Conservation (phyloP, 768 basidiomycete species). For the Terana coerulea region DNA sequence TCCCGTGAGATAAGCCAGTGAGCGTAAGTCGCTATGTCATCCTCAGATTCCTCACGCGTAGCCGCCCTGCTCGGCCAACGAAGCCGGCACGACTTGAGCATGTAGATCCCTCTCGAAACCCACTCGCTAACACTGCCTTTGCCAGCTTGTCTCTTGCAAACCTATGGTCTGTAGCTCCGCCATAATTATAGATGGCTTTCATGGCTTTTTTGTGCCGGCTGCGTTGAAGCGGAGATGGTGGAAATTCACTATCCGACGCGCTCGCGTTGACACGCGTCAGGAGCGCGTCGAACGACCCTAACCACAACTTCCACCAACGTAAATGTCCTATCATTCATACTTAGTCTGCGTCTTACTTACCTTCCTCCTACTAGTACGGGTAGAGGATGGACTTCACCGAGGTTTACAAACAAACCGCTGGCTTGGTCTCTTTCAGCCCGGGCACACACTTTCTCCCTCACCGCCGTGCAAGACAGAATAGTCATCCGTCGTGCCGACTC, state of each 20-base stretch:
- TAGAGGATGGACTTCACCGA: slow-evolving; percentile 79
- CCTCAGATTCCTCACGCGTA: no score
- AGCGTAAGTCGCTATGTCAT: neutral
- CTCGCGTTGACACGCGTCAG: neutral
- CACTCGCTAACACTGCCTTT: no score
- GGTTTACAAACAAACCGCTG: slow-evolving; percentile 67
- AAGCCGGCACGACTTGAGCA: neutral
- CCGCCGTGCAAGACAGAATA: slow-evolving; percentile 72
- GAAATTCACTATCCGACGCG: no score
- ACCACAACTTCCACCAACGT: neutral
- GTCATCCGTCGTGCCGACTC: slow-evolving; percentile 83
- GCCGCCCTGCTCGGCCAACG: neutral
- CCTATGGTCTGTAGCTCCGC: no score
- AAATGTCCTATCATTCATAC: neutral
- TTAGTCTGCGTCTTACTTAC: neutral
- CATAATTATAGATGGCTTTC: no score
- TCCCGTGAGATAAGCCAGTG: neutral
- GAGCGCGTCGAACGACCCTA: neutral
- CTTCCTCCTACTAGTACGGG: neutral
- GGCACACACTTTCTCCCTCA: slow-evolving; percentile 85
- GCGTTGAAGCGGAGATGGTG: no score
- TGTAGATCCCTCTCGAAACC: no score
- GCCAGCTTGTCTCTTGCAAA: no score
- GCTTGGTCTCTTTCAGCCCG: slow-evolving; percentile 78
- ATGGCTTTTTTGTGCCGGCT: no score